Conservation (phyloP, 2,329 filamentous ascomycete species). For the Penicillium occitanis region DNA sequence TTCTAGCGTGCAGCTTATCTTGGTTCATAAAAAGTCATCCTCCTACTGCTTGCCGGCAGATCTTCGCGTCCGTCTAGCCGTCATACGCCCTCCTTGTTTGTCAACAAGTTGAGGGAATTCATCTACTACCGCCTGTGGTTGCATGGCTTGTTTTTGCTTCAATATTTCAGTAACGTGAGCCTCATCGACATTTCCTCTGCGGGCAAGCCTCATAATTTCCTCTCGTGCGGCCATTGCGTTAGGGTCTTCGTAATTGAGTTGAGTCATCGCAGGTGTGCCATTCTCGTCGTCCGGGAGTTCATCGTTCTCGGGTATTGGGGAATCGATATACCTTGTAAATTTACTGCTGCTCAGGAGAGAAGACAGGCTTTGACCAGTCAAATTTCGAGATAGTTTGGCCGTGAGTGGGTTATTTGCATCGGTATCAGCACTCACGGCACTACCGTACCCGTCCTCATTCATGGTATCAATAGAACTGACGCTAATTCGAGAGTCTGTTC, state of each 20-base stretch:
- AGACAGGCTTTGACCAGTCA: conserved; percentile 32
- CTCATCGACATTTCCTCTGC: conserved; percentile 34
- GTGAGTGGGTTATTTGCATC: conserved; percentile 24
- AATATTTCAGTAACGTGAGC: conserved; percentile 7
- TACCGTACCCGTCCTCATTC: conserved; percentile 46
- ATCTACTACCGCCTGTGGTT: conserved; percentile 16
- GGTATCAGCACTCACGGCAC: conserved; percentile 31
- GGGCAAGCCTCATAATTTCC: conserved; percentile 49
- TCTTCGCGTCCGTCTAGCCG: conserved; percentile 17
- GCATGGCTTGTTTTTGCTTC: conserved; percentile 14
- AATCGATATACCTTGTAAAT: conserved; percentile 29
- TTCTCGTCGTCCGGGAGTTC: conserved; percentile 34
- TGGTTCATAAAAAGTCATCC: background rate
- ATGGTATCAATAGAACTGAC: conserved; percentile 53
- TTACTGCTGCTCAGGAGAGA: conserved; percentile 35
- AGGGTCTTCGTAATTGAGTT: conserved; percentile 50
- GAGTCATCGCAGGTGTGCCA: conserved; percentile 45
- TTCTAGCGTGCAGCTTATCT: background rate
- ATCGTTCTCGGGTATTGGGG: conserved; percentile 27
- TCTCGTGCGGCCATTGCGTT: conserved; percentile 59
- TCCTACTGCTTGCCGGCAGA: conserved; percentile 20
- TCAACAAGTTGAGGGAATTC: conserved; percentile 15
- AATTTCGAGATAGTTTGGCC: conserved; percentile 26
- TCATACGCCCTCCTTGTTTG: conserved; percentile 9
- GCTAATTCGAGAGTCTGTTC: conserved; percentile 43